phyloP scores from a whole-genome alignment of 805 yeast genomes.

The Yarrowia sp. region DNA sequence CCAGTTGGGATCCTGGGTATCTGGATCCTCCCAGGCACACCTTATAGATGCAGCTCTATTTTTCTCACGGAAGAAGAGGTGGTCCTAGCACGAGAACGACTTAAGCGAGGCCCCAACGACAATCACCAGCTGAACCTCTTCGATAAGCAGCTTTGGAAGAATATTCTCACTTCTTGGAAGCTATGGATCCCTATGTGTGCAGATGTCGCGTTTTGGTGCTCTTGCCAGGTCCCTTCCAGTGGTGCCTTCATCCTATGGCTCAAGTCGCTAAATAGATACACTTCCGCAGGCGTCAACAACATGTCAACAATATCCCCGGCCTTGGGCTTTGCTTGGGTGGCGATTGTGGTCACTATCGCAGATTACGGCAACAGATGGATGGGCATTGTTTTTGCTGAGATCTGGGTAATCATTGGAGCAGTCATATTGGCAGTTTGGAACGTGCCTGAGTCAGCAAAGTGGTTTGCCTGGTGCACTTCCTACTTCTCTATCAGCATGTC shows the following conservation, averaged over 20 bases:
- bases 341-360: neutral
- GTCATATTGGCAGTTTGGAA: neutral
- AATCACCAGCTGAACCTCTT: neutral
- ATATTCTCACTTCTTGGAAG: neutral
- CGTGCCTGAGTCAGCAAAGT: neutral
- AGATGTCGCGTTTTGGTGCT: neutral
- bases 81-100: neutral
- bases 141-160: neutral
- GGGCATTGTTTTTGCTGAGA: neutral
- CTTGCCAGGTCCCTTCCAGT: neutral
- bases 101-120: neutral
- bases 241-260: neutral
- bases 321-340: conserved; percentile 2
- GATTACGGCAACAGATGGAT: conserved; percentile 1
- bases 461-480: conserved; percentile 8
- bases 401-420: neutral
- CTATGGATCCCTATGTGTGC: neutral
- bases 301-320: neutral
- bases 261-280: neutral
- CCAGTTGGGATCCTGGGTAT: neutral
- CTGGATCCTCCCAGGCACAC: conserved; percentile 3
- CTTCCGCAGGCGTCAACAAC: neutral
- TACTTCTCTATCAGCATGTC: conserved; percentile 1
- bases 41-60: neutral
- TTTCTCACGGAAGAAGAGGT: neutral